A percentile compares a stretch with the other conserved stretches of the same genome.
These are phyloP conservation scores for Penicillium ochrochloron DNA, from an alignment of 495 filamentous ascomycete genomes.

Conservation along the genomic window DNA sequence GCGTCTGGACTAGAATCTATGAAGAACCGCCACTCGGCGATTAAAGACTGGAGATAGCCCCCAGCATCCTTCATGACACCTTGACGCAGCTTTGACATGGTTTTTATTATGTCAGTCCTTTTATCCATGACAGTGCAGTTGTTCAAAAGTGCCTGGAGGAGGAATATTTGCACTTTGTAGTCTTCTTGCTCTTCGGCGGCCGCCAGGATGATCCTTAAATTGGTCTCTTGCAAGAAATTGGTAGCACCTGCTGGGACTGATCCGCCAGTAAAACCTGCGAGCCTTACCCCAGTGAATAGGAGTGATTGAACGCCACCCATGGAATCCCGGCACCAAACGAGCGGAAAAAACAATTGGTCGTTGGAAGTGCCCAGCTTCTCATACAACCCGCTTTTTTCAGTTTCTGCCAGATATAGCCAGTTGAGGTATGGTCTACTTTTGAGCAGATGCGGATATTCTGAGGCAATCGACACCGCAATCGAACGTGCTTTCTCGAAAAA, in stretches of 20 bases:
- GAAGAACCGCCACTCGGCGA: neutral
- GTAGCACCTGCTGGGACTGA: neutral
- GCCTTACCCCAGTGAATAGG: neutral
- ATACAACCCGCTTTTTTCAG: neutral
- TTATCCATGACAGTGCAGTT: neutral
- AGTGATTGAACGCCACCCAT: neutral
- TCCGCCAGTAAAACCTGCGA: neutral
- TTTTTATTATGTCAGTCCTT: neutral
- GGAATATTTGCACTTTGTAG: neutral
- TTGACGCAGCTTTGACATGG: neutral
- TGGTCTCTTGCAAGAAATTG: neutral
- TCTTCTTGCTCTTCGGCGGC: neutral
- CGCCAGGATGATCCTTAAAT: neutral
- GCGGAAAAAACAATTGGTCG: neutral
- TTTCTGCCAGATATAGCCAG: neutral
- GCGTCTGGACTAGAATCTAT: neutral
- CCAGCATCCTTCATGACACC: neutral
- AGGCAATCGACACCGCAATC: neutral
- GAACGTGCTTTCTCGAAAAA: neutral
- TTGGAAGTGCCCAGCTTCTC: neutral
- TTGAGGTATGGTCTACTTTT: neutral
- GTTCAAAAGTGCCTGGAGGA: neutral
- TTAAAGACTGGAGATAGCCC: neutral
- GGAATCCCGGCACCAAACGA: neutral
- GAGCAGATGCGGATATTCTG: neutral